These are phyloP conservation scores for Moniliella sp. DNA, from an alignment of 1,284 basidiomycete species.

Conservation along the genomic window DNA sequence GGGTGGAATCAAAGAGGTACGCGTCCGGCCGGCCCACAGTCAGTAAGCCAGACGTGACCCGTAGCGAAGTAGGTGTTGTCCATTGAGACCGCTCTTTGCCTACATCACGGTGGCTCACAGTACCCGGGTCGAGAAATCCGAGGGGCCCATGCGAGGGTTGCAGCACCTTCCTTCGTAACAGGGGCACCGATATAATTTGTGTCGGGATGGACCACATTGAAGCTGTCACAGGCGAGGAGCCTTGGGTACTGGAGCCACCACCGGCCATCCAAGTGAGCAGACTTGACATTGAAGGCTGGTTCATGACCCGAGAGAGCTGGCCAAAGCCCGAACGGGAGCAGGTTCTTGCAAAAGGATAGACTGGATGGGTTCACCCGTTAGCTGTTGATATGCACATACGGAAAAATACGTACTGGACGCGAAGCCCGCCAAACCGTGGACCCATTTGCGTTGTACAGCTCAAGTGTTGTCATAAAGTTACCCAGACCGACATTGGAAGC, in stretches of 20 bases:
- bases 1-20: conserved; percentile 10
- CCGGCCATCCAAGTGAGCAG: neutral
- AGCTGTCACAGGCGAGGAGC: neutral
- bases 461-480: conserved; percentile 26
- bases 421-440: conserved; percentile 1
- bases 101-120: neutral
- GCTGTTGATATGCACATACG: conserved; percentile 9
- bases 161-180: conserved; percentile 12
- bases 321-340: conserved; percentile 8
- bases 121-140: conserved; percentile 1
- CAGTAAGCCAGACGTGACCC: conserved; percentile 1
- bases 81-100: neutral
- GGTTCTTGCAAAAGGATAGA: conserved; percentile 7
- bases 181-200: conserved; percentile 14
- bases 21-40: conserved; percentile 16
- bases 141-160: conserved; percentile 4
- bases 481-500: conserved; percentile 23
- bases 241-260: neutral
- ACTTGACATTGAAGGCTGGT: conserved; percentile 7
- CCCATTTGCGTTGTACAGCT: conserved; percentile 6
- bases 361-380: neutral
- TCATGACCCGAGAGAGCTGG: conserved; percentile 10
- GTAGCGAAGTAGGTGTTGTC: neutral
- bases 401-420: conserved; percentile 4
- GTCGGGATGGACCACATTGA: conserved; percentile 5